Conservation (phyloP, 257 asterid species). For the Nicotiana undulata region DNA sequence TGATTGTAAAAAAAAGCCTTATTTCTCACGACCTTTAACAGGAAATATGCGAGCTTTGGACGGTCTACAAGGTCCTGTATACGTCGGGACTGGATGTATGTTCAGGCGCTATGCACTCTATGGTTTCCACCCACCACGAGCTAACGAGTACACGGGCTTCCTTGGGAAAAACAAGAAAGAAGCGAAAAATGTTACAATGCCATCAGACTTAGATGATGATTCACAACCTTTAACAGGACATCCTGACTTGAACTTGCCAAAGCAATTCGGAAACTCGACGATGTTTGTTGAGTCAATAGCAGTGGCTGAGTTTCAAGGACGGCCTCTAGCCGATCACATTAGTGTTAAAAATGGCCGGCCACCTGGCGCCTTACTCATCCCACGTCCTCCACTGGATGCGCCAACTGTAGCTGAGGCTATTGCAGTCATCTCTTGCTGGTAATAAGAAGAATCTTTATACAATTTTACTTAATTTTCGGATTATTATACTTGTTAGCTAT, state of each 20-base stretch:
- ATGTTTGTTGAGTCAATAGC: slow-evolving; percentile 77
- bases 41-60: slow-evolving; percentile 98
- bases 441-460: not conserved
- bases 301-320: slow-evolving; percentile 89
- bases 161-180: slow-evolving; percentile 55
- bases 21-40: slow-evolving; percentile 8
- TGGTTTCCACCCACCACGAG: slow-evolving; percentile 80
- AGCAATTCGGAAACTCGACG: slow-evolving; percentile 75
- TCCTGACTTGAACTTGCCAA: slow-evolving; percentile 70
- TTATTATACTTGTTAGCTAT: not conserved
- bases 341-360: slow-evolving; percentile 86
- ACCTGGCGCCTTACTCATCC: slow-evolving; percentile 64
- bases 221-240: slow-evolving; percentile 48
- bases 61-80: slow-evolving; percentile 95
- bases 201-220: slow-evolving; percentile 48
- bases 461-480: not conserved
- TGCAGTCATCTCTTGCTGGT: slow-evolving; percentile 97
- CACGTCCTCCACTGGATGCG: slow-evolving; percentile 88
- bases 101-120: slow-evolving; percentile 80
- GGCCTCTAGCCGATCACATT: slow-evolving; percentile 89
- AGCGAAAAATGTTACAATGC: slow-evolving; percentile 24
- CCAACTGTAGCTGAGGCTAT: slow-evolving; percentile 97
- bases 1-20: not conserved
- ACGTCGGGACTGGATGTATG: slow-evolving; percentile 96
- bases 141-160: slow-evolving; percentile 63